phyloP scores from a whole-genome alignment of 257 asterid species.

The Henckelia pumila region DNA sequence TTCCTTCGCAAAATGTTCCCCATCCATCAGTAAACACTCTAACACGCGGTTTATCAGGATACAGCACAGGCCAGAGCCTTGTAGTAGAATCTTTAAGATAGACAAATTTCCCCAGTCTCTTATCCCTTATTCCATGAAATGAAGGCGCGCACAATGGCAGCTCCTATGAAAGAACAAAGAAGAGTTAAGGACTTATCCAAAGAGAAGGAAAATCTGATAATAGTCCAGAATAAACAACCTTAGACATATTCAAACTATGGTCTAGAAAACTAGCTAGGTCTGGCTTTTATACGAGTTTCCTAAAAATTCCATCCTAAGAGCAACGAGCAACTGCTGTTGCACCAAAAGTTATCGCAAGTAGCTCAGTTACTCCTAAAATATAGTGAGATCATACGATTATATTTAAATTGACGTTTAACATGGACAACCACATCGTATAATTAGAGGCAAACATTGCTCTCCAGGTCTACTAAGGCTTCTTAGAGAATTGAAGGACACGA shows the following conservation, averaged over 20 bases:
- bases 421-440: not conserved
- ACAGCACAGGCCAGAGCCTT: constrained; percentile 32
- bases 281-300: too few species aligned
- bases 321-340: not conserved
- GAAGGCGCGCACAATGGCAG: constrained; percentile 25
- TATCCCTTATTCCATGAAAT: constrained; percentile 1
- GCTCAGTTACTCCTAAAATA: too few species aligned
- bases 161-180: constrained; percentile 31
- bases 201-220: not conserved
- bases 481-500: not conserved
- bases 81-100: constrained; percentile 30
- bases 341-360: not conserved
- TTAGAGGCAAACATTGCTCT: not conserved
- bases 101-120: constrained; percentile 23
- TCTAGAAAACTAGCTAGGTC: not conserved
- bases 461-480: not conserved
- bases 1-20: constrained; percentile 26
- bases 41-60: not conserved
- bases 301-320: not conserved
- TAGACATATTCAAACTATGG: not conserved
- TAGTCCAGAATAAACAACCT: not conserved
- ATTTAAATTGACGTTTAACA: not conserved
- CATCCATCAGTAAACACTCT: constrained; percentile 31
- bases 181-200: not conserved
- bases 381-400: too few species aligned